Percentiles rank a stretch among this genome's conserved stretches.
phyloP scores from a whole-genome alignment of 2,329 filamentous ascomycete species.

The Microthyrium microscopicum region DNA sequence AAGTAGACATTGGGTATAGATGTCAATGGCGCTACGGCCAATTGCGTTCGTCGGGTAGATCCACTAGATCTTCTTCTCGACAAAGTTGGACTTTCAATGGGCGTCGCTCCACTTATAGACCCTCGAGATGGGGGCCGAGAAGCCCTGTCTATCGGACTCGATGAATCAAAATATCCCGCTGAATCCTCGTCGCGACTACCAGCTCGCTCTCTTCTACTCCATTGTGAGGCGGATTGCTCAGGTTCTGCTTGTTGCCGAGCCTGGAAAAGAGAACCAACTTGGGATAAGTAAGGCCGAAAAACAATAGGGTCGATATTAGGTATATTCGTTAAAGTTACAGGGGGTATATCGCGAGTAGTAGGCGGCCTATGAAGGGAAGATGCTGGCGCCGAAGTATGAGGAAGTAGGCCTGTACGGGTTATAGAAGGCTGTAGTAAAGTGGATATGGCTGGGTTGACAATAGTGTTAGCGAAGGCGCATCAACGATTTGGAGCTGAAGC shows the following conservation, averaged over 20 bases:
- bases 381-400: slow-evolving; percentile 50
- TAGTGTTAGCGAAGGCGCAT: slow-evolving; percentile 2
- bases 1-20: slow-evolving; percentile 92
- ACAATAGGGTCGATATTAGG: slow-evolving; percentile 60
- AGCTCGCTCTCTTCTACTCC: slow-evolving; percentile 28
- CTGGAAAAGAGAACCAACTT: slow-evolving; percentile 78
- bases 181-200: slow-evolving; percentile 30
- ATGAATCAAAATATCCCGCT: slow-evolving; percentile 28
- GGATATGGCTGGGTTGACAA: slow-evolving; percentile 52
- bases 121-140: slow-evolving; percentile 16
- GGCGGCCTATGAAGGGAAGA: slow-evolving; percentile 67
- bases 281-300: slow-evolving; percentile 70
- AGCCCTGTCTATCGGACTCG: slow-evolving; percentile 19
- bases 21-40: slow-evolving; percentile 69
- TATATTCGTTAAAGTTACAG: slow-evolving; percentile 80
- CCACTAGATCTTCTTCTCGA: slow-evolving; percentile 32
- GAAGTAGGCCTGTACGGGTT: slow-evolving; percentile 68
- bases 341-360: slow-evolving; percentile 77
- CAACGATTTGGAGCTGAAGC: too few relatives aligned
- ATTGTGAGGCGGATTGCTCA: slow-evolving; percentile 40
- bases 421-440: slow-evolving; percentile 86
- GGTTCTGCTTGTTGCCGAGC: slow-evolving; percentile 69
- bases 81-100: slow-evolving; percentile 30
- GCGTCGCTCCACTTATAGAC: slow-evolving; percentile 24
- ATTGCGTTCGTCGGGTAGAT: slow-evolving; percentile 38